Conservation (phyloP, 2,329 filamentous ascomycete genomes). For the Arthroderma uncinatum region DNA sequence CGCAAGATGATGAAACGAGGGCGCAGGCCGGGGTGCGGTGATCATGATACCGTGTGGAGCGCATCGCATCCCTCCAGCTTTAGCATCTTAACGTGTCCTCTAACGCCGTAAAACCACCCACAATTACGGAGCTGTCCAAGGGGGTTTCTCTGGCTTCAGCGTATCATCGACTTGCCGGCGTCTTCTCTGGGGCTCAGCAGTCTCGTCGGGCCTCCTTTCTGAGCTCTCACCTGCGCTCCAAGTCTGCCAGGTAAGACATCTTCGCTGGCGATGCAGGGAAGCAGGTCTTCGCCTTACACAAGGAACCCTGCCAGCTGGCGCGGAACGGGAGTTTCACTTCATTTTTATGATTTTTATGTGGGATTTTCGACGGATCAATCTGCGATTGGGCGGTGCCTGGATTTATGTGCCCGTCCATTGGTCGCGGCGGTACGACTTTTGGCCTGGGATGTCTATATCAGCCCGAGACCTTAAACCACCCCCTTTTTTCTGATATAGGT, state of each 20-base stretch:
- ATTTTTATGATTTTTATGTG: not conserved
- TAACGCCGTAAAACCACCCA: too few species aligned
- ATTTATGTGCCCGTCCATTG: not conserved
- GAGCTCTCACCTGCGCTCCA: too few species aligned
- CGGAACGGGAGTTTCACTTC: not conserved
- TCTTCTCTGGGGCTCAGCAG: too few species aligned
- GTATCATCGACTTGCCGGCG: too few species aligned
- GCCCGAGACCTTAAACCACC: not conserved
- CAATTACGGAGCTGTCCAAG: too few species aligned
- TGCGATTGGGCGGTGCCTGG: not conserved
- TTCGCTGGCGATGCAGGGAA: not conserved
- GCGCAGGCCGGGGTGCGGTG: not conserved
- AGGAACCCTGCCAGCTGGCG: not conserved
- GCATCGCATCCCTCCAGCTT: not conserved
- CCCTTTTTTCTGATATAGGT: not conserved
- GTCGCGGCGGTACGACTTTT: not conserved
- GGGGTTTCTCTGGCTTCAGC: too few species aligned
- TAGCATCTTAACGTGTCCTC: not conserved
- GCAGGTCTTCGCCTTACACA: not conserved
- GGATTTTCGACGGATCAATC: not conserved
- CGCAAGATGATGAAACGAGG: not conserved
- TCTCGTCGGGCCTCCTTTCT: too few species aligned
- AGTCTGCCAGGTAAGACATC: too few species aligned
- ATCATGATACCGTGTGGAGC: constrained; percentile 1
- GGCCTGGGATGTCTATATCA: not conserved